These are phyloP conservation scores for Inga laurina DNA, from an alignment of 306 rosid genomes.

Conservation along the genomic window DNA sequence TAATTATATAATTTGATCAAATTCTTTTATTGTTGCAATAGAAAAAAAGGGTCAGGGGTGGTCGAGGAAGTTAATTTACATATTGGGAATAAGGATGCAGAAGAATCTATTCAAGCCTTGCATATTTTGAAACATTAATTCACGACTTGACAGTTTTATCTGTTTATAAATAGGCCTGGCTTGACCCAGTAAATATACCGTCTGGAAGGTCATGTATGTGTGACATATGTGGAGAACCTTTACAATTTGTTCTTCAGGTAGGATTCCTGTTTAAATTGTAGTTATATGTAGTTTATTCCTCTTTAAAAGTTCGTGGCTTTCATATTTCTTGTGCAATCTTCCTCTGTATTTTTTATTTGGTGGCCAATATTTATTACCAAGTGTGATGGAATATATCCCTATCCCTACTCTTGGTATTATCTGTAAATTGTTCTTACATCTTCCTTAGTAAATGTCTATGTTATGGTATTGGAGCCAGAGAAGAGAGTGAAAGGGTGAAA, in stretches of 20 bases:
- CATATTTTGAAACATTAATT: not conserved
- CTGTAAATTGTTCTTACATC: not conserved
- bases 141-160: conserved; percentile 1
- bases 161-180: conserved; percentile 72
- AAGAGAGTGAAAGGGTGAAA: no score
- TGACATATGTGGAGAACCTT: conserved; percentile 76
- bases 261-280: not conserved
- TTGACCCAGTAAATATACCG: conserved; percentile 80
- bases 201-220: conserved; percentile 59
- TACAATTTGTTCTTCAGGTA: conserved; percentile 87
- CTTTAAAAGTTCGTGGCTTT: not conserved
- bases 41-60: not conserved
- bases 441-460: not conserved
- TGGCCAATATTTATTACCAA: not conserved
- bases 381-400: not conserved
- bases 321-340: not conserved
- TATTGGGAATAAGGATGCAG: not conserved
- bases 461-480: no score
- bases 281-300: not conserved
- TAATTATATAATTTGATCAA: conserved; percentile 35
- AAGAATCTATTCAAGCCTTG: not conserved
- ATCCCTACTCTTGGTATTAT: not conserved
- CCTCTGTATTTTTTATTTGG: not conserved
- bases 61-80: not conserved
- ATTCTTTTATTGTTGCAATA: not conserved